These are phyloP conservation scores for Yueomyces sinensis DNA, from an alignment of 805 yeast species.

Conservation along the genomic window DNA sequence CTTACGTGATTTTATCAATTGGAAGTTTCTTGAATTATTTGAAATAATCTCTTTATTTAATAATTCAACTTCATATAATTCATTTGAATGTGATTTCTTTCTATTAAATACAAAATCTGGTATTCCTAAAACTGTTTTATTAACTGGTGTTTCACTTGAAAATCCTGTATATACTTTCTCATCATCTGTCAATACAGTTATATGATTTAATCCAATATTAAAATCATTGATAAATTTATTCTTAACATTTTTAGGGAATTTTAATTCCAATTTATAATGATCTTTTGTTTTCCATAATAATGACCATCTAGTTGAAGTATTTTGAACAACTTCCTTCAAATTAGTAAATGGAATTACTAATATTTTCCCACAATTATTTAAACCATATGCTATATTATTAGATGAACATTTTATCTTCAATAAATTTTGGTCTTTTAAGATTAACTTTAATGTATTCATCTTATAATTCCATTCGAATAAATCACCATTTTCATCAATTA, in stretches of 20 bases:
- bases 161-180: conserved; percentile 38
- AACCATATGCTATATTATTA: conserved; percentile 38
- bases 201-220: conserved; percentile 52
- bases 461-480: conserved; percentile 49
- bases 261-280: no score
- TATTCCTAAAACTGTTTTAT: conserved; percentile 39
- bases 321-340: background rate
- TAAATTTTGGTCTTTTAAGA: conserved; percentile 37
- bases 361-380: conserved; percentile 26
- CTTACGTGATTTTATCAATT: conserved; percentile 21
- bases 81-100: conserved; percentile 29
- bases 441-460: conserved; percentile 14
- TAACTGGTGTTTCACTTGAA: background rate
- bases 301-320: background rate
- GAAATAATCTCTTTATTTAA: conserved; percentile 11
- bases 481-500: conserved; percentile 57
- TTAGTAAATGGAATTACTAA: conserved; percentile 28
- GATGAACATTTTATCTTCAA: conserved; percentile 32
- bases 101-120: conserved; percentile 61
- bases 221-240: conserved; percentile 22
- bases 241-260: background rate
- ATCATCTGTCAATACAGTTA: conserved; percentile 44
- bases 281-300: background rate
- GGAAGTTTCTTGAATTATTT: conserved; percentile 1
- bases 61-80: conserved; percentile 33